Conservation (phyloP, 805 yeast species). For the Ogataea sp. region DNA sequence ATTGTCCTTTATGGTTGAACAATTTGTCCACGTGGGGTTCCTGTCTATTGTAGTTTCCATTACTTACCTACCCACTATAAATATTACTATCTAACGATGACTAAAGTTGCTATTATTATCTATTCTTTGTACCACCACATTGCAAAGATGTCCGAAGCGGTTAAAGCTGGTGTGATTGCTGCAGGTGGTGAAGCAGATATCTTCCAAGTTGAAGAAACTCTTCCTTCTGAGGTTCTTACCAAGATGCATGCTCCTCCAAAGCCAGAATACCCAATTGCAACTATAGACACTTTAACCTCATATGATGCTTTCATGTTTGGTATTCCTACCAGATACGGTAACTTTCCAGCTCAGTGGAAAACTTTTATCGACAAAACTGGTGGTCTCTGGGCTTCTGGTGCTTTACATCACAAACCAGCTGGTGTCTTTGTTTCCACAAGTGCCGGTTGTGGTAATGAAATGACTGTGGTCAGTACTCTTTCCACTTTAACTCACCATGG, state of each 20-base stretch:
- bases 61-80: too few species aligned
- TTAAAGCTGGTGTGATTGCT: slow-evolving; percentile 58
- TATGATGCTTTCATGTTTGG: slow-evolving; percentile 77
- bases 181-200: slow-evolving; percentile 67
- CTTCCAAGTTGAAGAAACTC: slow-evolving; percentile 76
- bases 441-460: slow-evolving; percentile 71
- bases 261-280: slow-evolving; percentile 49
- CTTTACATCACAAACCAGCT: slow-evolving; percentile 62
- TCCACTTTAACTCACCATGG: slow-evolving; percentile 70
- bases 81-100: too few species aligned
- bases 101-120: slow-evolving; percentile 66
- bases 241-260: slow-evolving; percentile 61
- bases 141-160: slow-evolving; percentile 58
- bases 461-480: slow-evolving; percentile 51
- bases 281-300: slow-evolving; percentile 42
- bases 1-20: too few species aligned
- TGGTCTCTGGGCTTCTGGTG: slow-evolving; percentile 65
- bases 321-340: slow-evolving; percentile 74
- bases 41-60: too few species aligned
- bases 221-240: slow-evolving; percentile 51
- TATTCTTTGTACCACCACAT: slow-evolving; percentile 81
- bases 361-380: slow-evolving; percentile 76
- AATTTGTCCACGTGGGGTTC: too few species aligned
- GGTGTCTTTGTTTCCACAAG: slow-evolving; percentile 70
- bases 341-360: slow-evolving; percentile 67